A percentile compares a stretch with the other conserved stretches of the same genome.
Conservation (phyloP, 2,329 filamentous ascomycete genomes). For the Ophiosphaerella korrae region DNA sequence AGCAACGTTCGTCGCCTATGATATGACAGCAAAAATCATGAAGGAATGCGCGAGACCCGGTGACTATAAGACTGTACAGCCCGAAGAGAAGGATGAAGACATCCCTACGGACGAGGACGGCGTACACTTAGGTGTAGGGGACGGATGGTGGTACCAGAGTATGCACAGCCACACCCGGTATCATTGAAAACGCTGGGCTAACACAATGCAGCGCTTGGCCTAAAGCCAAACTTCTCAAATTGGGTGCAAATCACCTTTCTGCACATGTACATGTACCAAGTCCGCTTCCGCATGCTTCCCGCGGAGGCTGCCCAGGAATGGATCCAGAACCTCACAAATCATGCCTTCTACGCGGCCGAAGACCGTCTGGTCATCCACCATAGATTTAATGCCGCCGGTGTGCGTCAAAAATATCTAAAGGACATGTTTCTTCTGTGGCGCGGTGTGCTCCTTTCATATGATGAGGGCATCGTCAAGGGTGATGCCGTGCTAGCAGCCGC, state of each 20-base stretch:
- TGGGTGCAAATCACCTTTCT: constrained; percentile 97
- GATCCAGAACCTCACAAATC: constrained; percentile 90
- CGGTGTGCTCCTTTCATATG: constrained; percentile 80
- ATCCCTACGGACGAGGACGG: constrained; percentile 76
- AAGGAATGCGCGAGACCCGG: constrained; percentile 74
- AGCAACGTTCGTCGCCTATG: constrained; percentile 72
- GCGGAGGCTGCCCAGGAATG: constrained; percentile 71
- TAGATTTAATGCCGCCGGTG: constrained; percentile 61
- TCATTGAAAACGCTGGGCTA: constrained; percentile 7
- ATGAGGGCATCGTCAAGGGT: constrained; percentile 77
- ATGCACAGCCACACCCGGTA: constrained; percentile 32
- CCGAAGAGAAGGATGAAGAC: constrained; percentile 66
- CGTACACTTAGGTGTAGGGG: constrained; percentile 78
- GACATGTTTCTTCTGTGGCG: constrained; percentile 95
- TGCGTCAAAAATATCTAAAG: constrained; percentile 71
- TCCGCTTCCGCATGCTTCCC: constrained; percentile 80
- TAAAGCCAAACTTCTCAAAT: constrained; percentile 87
- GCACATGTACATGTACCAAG: constrained; percentile 90
- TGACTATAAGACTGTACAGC: constrained; percentile 75
- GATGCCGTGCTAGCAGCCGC: constrained; percentile 80
- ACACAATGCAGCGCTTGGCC: constrained; percentile 67
- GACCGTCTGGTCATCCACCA: constrained; percentile 82
- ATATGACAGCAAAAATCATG: constrained; percentile 77
- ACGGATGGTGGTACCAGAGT: constrained; percentile 84
- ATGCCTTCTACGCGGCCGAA: constrained; percentile 92